Conservation (phyloP, 2,329 filamentous ascomycete species). For the Parastagonospora avenae region DNA sequence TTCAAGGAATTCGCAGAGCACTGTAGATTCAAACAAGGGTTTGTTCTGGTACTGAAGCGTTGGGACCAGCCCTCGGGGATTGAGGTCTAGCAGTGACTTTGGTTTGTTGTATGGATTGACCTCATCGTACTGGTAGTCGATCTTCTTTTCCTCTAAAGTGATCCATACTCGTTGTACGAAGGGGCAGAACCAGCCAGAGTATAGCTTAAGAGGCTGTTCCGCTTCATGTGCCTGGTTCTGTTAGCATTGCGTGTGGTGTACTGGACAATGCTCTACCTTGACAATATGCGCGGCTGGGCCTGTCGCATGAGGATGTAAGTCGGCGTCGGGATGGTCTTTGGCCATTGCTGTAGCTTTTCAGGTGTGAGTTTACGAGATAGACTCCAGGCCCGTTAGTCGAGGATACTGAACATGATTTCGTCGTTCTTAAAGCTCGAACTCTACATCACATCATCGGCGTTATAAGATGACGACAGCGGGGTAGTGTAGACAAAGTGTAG, state of each 20-base stretch:
- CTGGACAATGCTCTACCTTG: conserved; percentile 18
- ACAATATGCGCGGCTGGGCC: conserved; percentile 38
- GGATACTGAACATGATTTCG: too few relatives aligned
- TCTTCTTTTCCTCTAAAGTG: conserved; percentile 72
- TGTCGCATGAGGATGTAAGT: conserved; percentile 43
- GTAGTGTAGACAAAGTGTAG: too few relatives aligned
- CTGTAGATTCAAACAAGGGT: conserved; percentile 73
- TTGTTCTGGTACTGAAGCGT: conserved; percentile 64
- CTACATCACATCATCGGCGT: too few relatives aligned
- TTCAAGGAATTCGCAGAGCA: conserved; percentile 78
- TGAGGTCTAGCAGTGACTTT: conserved; percentile 69
- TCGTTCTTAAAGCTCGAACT: too few relatives aligned
- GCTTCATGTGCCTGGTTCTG: conserved; percentile 30
- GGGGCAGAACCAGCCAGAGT: conserved; percentile 76
- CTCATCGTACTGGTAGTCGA: conserved; percentile 70
- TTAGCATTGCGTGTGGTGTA: neutral
- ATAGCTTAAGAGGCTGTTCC: conserved; percentile 65
- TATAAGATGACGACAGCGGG: too few relatives aligned
- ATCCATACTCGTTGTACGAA: conserved; percentile 74
- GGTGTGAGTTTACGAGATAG: too few relatives aligned
- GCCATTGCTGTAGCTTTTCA: conserved; percentile 22
- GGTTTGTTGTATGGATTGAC: conserved; percentile 80
- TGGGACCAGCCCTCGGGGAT: conserved; percentile 76
- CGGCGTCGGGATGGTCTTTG: conserved; percentile 43
- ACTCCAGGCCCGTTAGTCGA: too few relatives aligned